Base-by-base conservation (phyloP, 2,329 filamentous ascomycete genomes). In the Colletotrichum sp. region DNA sequence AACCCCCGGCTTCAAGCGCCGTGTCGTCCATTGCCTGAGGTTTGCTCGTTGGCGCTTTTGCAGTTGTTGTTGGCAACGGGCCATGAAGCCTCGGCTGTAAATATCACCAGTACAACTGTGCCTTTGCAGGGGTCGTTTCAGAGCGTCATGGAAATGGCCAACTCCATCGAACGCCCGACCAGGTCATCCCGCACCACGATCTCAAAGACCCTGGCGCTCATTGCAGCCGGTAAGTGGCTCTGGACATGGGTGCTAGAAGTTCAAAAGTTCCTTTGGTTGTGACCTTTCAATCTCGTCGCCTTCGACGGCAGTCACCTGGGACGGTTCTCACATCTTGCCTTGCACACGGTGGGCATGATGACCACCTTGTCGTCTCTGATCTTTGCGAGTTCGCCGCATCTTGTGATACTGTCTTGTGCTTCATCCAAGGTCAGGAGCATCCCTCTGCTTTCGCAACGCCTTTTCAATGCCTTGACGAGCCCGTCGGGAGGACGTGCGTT, bases 341-440 rank as follows among this genome's bases (percentile, higher is more conserved):
- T 93, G 77, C 88, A 90, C 8, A 93, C 83, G 1, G 89, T 90
- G 8, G 93, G 82, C 44, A 94, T 92, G 79, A 94, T 87, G n/a
- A 90, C 84, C 21, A 90, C 84, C 5, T 82, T 88, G 55, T 91
- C 89, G 65, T 91, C 85, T 67, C 28, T 28, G 34, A 92, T 89
- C 4, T 90, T 92, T 78, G 93, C 90, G 84, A 93, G 89, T 18
- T 90, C 85, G 0, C 91, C 91, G 21, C 87, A 89, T 8, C 91
- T 85, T 0, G 91, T 91, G 3, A 93, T 85, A 1, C 89, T 91
- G 0, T 90, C 93, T 81, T 93, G 90, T 0, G 91, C 91, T 80
- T 93, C 91, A 76, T 93, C 91, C 21, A 92, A 85, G 57, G 93
- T 92, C 9, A 92, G 81, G 3, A 93, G 87, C 90, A 93, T 92